A percentile compares a stretch with the other conserved stretches of the same genome.
phyloP scores from a whole-genome alignment of 768 basidiomycete genomes.

The Kwoniella europaea region DNA sequence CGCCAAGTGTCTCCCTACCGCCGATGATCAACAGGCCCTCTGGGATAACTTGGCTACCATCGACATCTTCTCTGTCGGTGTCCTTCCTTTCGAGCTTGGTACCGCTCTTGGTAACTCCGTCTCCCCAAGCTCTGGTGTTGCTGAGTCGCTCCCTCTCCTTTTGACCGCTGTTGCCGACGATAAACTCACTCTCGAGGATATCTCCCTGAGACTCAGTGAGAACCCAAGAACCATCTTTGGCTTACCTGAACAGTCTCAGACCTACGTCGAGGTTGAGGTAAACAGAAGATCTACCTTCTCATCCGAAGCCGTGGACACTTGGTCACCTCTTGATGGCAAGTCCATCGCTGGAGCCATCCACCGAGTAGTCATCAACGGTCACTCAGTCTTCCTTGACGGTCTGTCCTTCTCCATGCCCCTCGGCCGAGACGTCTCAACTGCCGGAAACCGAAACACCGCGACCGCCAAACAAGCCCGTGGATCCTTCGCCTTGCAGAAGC shows the following conservation, averaged over 20 bases:
- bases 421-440: slow-evolving; percentile 60
- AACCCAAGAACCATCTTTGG: slow-evolving; percentile 92
- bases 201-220: slow-evolving; percentile 81
- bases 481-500: slow-evolving; percentile 52
- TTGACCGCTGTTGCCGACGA: slow-evolving; percentile 82
- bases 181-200: slow-evolving; percentile 78
- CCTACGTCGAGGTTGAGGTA: slow-evolving; percentile 89
- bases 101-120: slow-evolving; percentile 66
- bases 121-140: slow-evolving; percentile 76
- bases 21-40: slow-evolving; percentile 76
- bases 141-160: slow-evolving; percentile 84
- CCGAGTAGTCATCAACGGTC: slow-evolving; percentile 85
- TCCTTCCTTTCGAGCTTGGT: slow-evolving; percentile 78
- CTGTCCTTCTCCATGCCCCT: slow-evolving; percentile 63
- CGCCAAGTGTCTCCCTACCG: slow-evolving; percentile 70
- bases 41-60: slow-evolving; percentile 84
- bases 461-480: slow-evolving; percentile 53
- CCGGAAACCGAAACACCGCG: slow-evolving; percentile 36
- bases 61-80: slow-evolving; percentile 88
- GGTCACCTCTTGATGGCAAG: slow-evolving; percentile 80
- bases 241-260: slow-evolving; percentile 80
- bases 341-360: slow-evolving; percentile 77
- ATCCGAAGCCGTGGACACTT: slow-evolving; percentile 54
- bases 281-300: slow-evolving; percentile 72
- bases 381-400: slow-evolving; percentile 89